A percentile compares a stretch with the other conserved stretches of the same genome.
phyloP scores from a whole-genome alignment of 2,329 filamentous ascomycete genomes.

The Scedosporium minutisporum region DNA sequence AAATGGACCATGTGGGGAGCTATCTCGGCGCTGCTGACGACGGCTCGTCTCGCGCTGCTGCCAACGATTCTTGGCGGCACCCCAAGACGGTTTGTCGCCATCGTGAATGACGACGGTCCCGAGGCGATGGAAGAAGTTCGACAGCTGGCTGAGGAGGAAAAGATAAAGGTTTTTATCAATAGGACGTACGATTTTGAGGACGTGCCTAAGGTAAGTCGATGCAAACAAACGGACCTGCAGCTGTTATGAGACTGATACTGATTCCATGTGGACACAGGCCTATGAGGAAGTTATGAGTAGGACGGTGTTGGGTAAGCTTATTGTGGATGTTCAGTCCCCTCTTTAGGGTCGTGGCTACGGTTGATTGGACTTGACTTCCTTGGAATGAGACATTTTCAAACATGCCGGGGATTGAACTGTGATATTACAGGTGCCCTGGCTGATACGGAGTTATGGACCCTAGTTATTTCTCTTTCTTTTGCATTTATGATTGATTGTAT shows the following conservation, averaged over 20 bases:
- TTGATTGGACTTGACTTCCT: neutral
- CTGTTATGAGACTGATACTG: neutral
- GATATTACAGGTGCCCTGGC: too few relatives aligned
- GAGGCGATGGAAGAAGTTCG: neutral
- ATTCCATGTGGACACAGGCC: neutral
- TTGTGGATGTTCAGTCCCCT: neutral
- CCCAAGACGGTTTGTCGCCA: neutral
- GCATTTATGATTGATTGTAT: too few relatives aligned
- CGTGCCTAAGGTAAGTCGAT: neutral
- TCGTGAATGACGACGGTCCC: neutral
- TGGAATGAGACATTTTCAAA: neutral
- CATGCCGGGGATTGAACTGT: too few relatives aligned
- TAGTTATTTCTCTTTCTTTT: too few relatives aligned
- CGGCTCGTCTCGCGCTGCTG: neutral
- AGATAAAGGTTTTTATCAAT: neutral
- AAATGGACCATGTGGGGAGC: neutral
- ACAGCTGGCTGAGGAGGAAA: neutral
- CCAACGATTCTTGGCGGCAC: neutral
- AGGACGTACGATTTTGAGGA: neutral
- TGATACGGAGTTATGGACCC: too few relatives aligned
- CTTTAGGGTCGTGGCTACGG: neutral
- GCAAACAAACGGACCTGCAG: neutral
- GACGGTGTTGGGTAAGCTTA: neutral
- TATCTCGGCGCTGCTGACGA: neutral
- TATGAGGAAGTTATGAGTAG: neutral